Evolutionary conservation across 2,329 filamentous ascomycete species (phyloP), one percentile per base, ranked within the genome.

Genomic region (Didymosphaeria variabile): DNA sequence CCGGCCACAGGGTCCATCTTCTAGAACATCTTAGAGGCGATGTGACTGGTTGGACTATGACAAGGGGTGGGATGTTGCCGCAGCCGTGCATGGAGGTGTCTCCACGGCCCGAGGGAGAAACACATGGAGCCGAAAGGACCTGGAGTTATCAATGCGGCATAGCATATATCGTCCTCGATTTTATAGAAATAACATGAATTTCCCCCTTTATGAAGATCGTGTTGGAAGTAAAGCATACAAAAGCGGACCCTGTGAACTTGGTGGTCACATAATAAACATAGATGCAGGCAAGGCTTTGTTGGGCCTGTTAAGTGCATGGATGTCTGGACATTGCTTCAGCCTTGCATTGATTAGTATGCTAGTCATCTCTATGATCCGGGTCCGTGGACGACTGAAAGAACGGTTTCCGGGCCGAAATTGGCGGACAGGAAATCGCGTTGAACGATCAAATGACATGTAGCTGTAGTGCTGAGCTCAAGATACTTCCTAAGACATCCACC

Each of bases 231-330:
- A 17, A 12, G 49, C 40, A 32, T 23, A 32, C n/a, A 9, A 38
- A 38, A 53, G 5, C 26, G 34, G 36, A 21, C 19, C 12, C 15
- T 36, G 29, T 44, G 10, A 19, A 32, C 4, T 9, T n/a, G n/a
- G 26, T 55, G 52, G 17, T 38, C 17, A 8, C 52, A 38, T 55
- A 55, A 15, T 21, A 26, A n/a, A 19, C n/a, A 13, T n/a, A 8
- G 15, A 8, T 45, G 36, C 38, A 45, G 6, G 26, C 9, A 19
- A 32, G 17, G 19, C 10, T 31, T 44, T 44, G 51, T 54, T 54
- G 51, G 40, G 51, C 17, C 51, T 44, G 15, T 26, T 44, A 44
- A 44, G 15, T 12, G 52, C 52, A 55, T 21, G 52, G 52, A 26
- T 55, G 15, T 55, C 21, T 55, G 6, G 38, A 32, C 5, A 17